Evolutionary conservation across 2,329 filamentous ascomycete genomes (phyloP).

Genomic region (Microdochium paspali): DNA sequence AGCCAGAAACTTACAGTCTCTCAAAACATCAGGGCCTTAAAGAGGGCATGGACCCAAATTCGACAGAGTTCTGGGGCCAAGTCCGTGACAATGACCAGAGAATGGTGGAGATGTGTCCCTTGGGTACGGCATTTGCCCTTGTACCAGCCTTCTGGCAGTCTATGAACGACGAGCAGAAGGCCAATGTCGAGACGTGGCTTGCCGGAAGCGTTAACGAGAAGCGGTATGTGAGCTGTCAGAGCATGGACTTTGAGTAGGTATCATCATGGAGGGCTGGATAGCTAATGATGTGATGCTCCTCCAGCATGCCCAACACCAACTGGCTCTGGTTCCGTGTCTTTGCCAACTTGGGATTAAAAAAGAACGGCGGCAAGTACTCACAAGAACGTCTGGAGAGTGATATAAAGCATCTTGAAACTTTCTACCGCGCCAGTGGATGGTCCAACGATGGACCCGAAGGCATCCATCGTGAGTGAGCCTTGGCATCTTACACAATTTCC

Average conservation of each 20-base stretch:
- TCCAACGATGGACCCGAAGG: conserved; percentile 72
- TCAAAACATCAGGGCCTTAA: conserved; percentile 51
- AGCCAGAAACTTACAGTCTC: too few relatives aligned
- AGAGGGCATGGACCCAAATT: conserved; percentile 60
- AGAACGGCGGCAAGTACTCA: conserved; percentile 63
- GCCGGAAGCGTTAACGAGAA: conserved; percentile 70
- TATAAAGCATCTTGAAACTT: conserved; percentile 69
- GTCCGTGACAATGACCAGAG: conserved; percentile 70
- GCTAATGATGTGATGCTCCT: conserved; percentile 21
- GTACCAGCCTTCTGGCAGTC: conserved; percentile 58
- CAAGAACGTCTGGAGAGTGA: conserved; percentile 62
- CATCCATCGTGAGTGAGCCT: conserved; percentile 57
- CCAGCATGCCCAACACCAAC: conserved; percentile 58
- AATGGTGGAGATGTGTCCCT: conserved; percentile 78
- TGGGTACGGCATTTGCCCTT: conserved; percentile 66
- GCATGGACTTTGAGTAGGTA: too few relatives aligned
- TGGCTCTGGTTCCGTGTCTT: conserved; percentile 83
- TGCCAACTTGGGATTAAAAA: conserved; percentile 68
- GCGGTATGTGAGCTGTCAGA: conserved; percentile 34
- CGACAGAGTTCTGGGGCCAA: conserved; percentile 66
- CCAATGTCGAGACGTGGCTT: conserved; percentile 62
- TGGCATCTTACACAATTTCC: neutral
- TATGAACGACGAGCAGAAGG: conserved; percentile 50
- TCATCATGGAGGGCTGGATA: too few relatives aligned
- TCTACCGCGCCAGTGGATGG: conserved; percentile 76